Conservation (phyloP, 495 filamentous ascomycete genomes). For the Pyronema omphalodes region DNA sequence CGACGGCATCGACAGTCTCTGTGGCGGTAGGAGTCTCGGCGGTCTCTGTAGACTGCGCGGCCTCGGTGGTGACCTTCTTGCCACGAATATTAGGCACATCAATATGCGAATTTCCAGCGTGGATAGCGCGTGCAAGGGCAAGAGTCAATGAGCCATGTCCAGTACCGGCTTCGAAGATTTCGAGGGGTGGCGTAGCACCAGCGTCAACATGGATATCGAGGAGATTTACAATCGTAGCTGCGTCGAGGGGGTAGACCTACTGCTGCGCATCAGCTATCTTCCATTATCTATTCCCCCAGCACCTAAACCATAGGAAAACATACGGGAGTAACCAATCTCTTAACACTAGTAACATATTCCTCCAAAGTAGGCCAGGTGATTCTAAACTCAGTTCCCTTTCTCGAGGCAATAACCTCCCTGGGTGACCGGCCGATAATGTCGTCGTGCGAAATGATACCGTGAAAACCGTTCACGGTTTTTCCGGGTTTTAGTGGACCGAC, state of each 20-base stretch:
- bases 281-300: constrained; percentile 9
- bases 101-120: constrained; percentile 42
- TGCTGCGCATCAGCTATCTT: constrained; percentile 9
- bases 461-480: constrained; percentile 30
- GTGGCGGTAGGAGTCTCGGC: not conserved
- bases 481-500: constrained; percentile 32
- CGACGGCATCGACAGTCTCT: not conserved
- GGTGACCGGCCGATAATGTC: constrained; percentile 44
- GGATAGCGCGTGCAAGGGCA: constrained; percentile 52
- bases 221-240: constrained; percentile 49
- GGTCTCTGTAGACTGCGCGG: not conserved
- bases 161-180: constrained; percentile 58
- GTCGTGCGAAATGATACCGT: constrained; percentile 36
- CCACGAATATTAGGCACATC: not conserved
- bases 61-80: not conserved
- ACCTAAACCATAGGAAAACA: constrained; percentile 15
- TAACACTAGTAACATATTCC: constrained; percentile 47
- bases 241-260: constrained; percentile 59
- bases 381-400: constrained; percentile 34
- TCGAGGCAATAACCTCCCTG: constrained; percentile 36
- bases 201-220: constrained; percentile 43
- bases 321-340: constrained; percentile 54
- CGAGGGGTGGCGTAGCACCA: constrained; percentile 23
- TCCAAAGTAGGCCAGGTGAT: constrained; percentile 46
- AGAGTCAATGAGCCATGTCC: constrained; percentile 62